Percentiles rank a stretch among this genome's conserved stretches.
These are phyloP conservation scores for Umbelopsis ramanniana DNA, from an alignment of 192 early-diverging fungal genomes.

Conservation along the genomic window DNA sequence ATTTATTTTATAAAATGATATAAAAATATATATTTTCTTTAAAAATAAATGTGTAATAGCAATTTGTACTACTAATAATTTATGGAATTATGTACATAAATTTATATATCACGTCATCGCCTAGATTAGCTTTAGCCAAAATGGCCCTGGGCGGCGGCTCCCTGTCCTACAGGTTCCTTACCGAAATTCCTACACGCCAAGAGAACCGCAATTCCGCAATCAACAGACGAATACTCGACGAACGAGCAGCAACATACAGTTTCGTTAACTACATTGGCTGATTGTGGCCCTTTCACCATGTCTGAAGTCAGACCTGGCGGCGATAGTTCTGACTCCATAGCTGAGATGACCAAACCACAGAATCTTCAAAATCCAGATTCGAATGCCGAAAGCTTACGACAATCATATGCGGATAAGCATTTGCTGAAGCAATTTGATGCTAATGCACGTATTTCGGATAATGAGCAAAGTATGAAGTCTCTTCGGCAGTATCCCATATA, in stretches of 20 bases:
- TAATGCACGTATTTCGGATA: no score
- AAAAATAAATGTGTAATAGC: not conserved
- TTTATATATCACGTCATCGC: no score
- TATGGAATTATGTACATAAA: no score
- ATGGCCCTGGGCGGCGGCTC: no score
- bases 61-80: not conserved
- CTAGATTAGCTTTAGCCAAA: no score
- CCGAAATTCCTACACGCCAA: no score
- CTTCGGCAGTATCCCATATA: no score
- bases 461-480: no score
- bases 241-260: not conserved
- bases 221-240: not conserved
- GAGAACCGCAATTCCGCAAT: no score
- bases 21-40: not conserved
- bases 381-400: not conserved
- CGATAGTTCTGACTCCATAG: constrained; percentile 8
- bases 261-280: not conserved
- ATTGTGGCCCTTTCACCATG: not conserved
- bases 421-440: no score
- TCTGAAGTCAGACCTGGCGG: constrained; percentile 22
- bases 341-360: constrained; percentile 1
- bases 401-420: not conserved
- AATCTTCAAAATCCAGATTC: not conserved
- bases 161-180: no score
- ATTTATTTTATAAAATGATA: not conserved